Percentiles rank a stretch among this genome's conserved stretches.
These are phyloP conservation scores for Globisporangium orthogonon DNA, from an alignment of 352 stramenopile genomes.

Conservation along the genomic window DNA sequence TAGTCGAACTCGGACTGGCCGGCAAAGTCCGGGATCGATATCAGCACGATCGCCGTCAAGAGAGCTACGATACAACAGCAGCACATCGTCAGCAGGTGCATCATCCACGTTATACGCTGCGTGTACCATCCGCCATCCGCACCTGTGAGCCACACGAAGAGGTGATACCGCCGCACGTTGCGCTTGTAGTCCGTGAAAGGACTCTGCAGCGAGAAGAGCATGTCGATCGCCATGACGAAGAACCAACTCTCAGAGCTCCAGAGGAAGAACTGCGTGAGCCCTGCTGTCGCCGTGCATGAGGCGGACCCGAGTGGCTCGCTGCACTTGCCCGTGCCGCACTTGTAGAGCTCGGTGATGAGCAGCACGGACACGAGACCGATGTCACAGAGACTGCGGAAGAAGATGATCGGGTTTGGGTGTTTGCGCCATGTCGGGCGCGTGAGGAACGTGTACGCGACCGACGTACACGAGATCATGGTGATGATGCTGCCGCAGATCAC, in stretches of 20 bases:
- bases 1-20: constrained; percentile 80
- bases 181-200: constrained; percentile 86
- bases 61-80: constrained; percentile 23
- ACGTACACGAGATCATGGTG: constrained; percentile 63
- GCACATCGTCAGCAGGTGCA: background rate
- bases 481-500: constrained; percentile 69
- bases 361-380: constrained; percentile 74
- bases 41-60: constrained; percentile 58
- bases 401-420: constrained; percentile 85
- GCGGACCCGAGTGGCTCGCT: constrained; percentile 24
- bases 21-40: constrained; percentile 64
- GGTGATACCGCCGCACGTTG: constrained; percentile 79
- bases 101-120: background rate
- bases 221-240: constrained; percentile 87
- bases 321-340: constrained; percentile 47
- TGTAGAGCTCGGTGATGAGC: constrained; percentile 77
- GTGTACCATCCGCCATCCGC: constrained; percentile 1
- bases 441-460: constrained; percentile 76
- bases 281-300: constrained; percentile 59
- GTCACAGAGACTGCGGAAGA: constrained; percentile 81
- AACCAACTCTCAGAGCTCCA: constrained; percentile 87
- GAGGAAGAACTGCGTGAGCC: constrained; percentile 83
- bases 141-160: constrained; percentile 79
- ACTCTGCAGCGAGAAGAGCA: constrained; percentile 80
- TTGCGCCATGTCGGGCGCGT: constrained; percentile 78